Evolutionary conservation across 2,329 filamentous ascomycete species (phyloP), one percentile per base, ranked within the genome.

Genomic region (Macroventuria anomochaeta): DNA sequence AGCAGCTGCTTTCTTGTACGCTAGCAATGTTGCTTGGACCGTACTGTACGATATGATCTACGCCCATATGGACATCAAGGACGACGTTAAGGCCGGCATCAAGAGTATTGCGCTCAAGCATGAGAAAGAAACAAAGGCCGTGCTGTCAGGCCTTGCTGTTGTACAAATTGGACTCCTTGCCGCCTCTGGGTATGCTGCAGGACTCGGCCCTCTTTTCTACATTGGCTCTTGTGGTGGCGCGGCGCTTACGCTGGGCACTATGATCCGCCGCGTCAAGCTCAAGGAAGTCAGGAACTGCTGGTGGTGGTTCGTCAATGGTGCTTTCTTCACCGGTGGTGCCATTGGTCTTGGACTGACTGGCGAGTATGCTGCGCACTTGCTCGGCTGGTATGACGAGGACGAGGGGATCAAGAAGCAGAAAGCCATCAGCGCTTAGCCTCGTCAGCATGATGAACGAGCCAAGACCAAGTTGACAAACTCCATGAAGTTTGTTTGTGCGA

Each of bases 31-130:
- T 20, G 86, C 90, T 3, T 96, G 92, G 92, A 96, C 91, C 0
- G 83, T 96, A 21, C 76, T 96, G 32, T 96, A 96, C 73, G 91
- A 96, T 72, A 96, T 95, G 85, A 91, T 96, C 26, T 96, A 96
- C 73, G 91, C 91, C 12, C 91, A 96, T 71, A 93, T 95, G 87
- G 91, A 96, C 67, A 88, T 93, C 72, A 88, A 88, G 67, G 91
- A 96, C 64, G 91, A 96, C 69, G 86, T 81, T 57, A 92, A 91
- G 73, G 91, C 88, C 0, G 92, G 91, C 7, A 95, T 96, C 76
- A 96, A 93, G 79, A 91, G 88, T 67, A 95, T 96, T 63, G 91
- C 89, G 1, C 79, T 96, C 32, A 88, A 88, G 70, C 90, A 96
- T 63, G 88, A 90, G 58, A 81, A 83, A 5, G 83, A 92, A 57